Conservation (phyloP, 768 basidiomycete genomes). For the Vishniacozyma victoriae region DNA sequence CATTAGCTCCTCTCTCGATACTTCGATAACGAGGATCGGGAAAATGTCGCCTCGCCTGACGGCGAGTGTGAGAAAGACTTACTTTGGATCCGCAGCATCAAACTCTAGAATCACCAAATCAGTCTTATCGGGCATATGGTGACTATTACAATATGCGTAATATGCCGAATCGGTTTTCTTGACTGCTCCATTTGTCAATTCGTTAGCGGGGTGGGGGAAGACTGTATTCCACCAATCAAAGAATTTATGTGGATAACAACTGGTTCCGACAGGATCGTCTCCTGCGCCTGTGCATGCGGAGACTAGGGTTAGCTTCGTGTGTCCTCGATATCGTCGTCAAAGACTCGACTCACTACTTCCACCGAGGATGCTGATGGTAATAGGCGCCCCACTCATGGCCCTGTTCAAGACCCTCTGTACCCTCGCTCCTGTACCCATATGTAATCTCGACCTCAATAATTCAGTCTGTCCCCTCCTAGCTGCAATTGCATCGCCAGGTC, state of each 20-base stretch:
- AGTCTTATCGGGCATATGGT: constrained; percentile 87
- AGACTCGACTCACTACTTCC: constrained; percentile 63
- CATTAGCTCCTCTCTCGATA: neutral
- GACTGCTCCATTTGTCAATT: constrained; percentile 96
- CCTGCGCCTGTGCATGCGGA: constrained; percentile 92
- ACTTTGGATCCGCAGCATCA: constrained; percentile 83
- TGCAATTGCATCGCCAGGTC: constrained; percentile 72
- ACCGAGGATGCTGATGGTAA: constrained; percentile 84
- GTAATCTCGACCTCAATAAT: constrained; percentile 67
- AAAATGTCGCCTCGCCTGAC: neutral
- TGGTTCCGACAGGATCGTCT: constrained; percentile 74
- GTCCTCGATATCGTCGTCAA: neutral
- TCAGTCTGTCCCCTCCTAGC: constrained; percentile 68
- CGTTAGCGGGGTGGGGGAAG: constrained; percentile 97
- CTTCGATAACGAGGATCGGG: neutral
- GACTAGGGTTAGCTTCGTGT: constrained; percentile 51
- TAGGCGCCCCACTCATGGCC: constrained; percentile 74
- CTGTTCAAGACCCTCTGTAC: constrained; percentile 75
- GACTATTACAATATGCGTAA: constrained; percentile 87
- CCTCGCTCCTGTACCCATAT: constrained; percentile 73
- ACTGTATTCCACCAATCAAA: constrained; percentile 96
- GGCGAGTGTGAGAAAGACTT: constrained; percentile 44
- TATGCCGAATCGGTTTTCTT: constrained; percentile 85
- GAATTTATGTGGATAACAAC: constrained; percentile 88
- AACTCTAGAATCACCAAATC: constrained; percentile 95